Evolutionary conservation across 805 yeast genomes (phyloP).

Genomic region (Ogataea dorogensis): DNA sequence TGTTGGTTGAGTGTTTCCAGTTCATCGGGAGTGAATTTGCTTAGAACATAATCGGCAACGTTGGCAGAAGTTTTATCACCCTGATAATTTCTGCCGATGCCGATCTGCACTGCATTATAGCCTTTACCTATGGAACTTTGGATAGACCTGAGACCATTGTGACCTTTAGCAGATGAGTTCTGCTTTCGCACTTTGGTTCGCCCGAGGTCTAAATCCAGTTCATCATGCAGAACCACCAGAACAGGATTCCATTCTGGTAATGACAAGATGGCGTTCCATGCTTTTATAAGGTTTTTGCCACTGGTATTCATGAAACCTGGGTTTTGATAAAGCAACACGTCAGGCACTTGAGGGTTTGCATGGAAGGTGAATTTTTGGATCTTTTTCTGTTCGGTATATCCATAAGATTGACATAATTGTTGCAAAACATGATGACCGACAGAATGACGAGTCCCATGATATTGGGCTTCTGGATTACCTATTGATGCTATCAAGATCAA

Average conservation of each 20-base stretch:
- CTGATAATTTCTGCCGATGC: conserved; percentile 66
- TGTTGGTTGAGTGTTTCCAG: conserved; percentile 37
- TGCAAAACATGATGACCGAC: conserved; percentile 66
- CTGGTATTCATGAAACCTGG: conserved; percentile 66
- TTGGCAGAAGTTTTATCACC: conserved; percentile 36
- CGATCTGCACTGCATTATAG: conserved; percentile 69
- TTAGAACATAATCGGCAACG: conserved; percentile 65
- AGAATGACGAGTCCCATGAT: conserved; percentile 67
- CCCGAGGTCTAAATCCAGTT: conserved; percentile 65
- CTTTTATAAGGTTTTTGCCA: conserved; percentile 53
- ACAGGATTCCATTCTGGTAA: conserved; percentile 33
- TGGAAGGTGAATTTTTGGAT: conserved; percentile 28
- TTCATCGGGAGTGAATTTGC: conserved; percentile 49
- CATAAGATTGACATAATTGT: conserved; percentile 18
- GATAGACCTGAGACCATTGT: conserved; percentile 74
- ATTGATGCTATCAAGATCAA: conserved; percentile 48
- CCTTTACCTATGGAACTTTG: conserved; percentile 44
- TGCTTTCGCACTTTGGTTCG: conserved; percentile 59
- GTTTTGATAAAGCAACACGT: conserved; percentile 49
- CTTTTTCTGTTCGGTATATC: conserved; percentile 17
- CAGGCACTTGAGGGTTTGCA: conserved; percentile 20
- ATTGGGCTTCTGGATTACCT: conserved; percentile 75
- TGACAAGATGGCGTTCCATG: conserved; percentile 43
- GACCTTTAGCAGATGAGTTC: conserved; percentile 71
- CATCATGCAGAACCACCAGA: conserved; percentile 75